Evolutionary conservation across 768 basidiomycete species (phyloP), one percentile per base, ranked within the genome.

Genomic region (Xanthoconium stramineum): DNA sequence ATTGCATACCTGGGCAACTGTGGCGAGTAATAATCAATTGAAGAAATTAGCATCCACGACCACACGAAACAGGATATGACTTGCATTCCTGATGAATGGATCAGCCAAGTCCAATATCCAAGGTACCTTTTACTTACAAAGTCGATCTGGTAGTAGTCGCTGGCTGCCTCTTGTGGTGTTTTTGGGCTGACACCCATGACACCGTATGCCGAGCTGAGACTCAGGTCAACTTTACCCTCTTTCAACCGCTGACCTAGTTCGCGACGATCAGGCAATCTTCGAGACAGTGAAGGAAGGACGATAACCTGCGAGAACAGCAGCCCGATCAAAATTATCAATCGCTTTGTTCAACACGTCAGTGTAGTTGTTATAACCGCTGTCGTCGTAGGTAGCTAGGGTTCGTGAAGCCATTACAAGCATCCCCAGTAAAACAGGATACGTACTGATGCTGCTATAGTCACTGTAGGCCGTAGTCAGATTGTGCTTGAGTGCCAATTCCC

Each of bases 121-220:
- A 5, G n/a, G n/a, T 2, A 8, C 8, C 5, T 12, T 28, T 24
- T 28, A 20, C 71, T 28, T 45, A 72, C 71, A 56, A 61, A 75
- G 61, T 78, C 69, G 50, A 81, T 78, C 57, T 78, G 69, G 54
- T 74, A 85, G 62, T 88, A 88, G 65, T 87, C 84, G 4, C 81
- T 72, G 12, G 76, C 86, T 53, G 68, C 69, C 35, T 78, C 79
- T 57, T 81, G 76, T 4, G 75, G 71, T 6, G 76, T 76, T 52
- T 66, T 65, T 2, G 81, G 75, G 47, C 75, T 79, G 17, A 74
- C 70, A 19, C 81, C 80, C 43, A 77, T 70, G 14, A 86, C 61
- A 6, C 77, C 71, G 60, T 85, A 87, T 1, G 80, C 86, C 7
- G 79, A 77, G 30, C 79, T 72, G 19, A 80, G 75, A 42, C 80